Conservation (phyloP, 1,284 basidiomycete species). For the Apiotrichum gamsii region DNA sequence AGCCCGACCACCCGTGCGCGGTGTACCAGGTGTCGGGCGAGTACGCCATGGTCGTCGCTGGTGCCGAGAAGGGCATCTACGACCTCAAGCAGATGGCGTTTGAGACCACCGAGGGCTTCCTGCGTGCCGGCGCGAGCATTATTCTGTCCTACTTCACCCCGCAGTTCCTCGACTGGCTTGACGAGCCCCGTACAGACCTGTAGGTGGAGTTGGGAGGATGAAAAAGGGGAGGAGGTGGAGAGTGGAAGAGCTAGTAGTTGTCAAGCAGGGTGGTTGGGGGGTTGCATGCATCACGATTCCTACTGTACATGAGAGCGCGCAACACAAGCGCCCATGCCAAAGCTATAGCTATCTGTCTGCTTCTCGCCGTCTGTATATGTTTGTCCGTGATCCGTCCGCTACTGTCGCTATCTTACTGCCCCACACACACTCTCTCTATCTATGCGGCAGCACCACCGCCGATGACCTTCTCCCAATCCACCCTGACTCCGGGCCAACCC, state of each 20-base stretch:
- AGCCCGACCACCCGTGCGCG: constrained; percentile 80
- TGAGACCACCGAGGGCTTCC: constrained; percentile 81
- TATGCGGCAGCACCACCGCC: constrained; percentile 3
- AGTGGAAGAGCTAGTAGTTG: neutral
- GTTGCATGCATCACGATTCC: constrained; percentile 3
- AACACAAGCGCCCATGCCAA: no score
- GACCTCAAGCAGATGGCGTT: constrained; percentile 88
- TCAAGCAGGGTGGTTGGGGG: neutral
- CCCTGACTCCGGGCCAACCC: constrained; percentile 31
- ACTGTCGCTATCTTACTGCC: no score
- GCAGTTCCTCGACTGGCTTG: constrained; percentile 86
- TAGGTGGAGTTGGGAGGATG: no score
- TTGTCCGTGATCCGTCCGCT: no score
- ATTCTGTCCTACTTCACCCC: constrained; percentile 95
- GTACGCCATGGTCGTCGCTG: constrained; percentile 93
- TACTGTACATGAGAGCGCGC: neutral
- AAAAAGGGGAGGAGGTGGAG: no score
- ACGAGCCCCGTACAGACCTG: constrained; percentile 34
- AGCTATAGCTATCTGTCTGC: neutral
- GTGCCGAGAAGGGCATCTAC: constrained; percentile 87
- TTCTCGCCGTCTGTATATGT: neutral
- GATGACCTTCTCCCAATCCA: constrained; percentile 28
- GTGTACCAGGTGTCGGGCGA: constrained; percentile 97
- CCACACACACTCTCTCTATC: no score
- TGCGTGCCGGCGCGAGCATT: constrained; percentile 84